Evolutionary conservation across 257 asterid species (phyloP).

Genomic region (Anisodus tanguticus): DNA sequence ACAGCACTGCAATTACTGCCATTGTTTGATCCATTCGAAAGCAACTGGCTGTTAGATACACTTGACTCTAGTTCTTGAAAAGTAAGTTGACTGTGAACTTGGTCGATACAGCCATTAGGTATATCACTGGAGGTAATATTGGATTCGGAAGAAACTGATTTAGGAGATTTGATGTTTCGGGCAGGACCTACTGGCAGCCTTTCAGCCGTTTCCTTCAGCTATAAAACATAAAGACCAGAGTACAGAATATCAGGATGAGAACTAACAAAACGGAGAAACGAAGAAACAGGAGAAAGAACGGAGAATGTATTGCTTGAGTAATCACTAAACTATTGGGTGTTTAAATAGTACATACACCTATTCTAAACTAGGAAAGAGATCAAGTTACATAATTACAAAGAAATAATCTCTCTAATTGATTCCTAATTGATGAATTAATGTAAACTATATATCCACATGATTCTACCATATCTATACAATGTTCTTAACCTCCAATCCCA

Average conservation of each 20-base stretch:
- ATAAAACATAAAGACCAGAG: conserved; percentile 27
- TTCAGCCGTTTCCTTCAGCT: conserved; percentile 99
- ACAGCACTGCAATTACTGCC: conserved; percentile 57
- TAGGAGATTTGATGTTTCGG: conserved; percentile 68
- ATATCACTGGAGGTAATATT: conserved; percentile 52
- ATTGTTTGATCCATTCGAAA: conserved; percentile 64
- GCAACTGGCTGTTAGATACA: conserved; percentile 54
- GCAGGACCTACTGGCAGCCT: conserved; percentile 92
- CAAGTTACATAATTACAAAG: too few species aligned
- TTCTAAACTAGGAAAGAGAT: too few species aligned
- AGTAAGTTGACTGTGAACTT: conserved; percentile 54
- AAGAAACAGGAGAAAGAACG: neutral
- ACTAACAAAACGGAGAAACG: conserved; percentile 12
- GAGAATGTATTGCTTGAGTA: too few species aligned
- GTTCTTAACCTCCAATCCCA: too few species aligned
- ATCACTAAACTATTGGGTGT: too few species aligned
- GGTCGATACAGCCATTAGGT: conserved; percentile 58
- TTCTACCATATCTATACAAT: too few species aligned
- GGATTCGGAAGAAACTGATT: conserved; percentile 55
- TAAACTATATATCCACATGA: too few species aligned
- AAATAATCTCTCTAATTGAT: too few species aligned
- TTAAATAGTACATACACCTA: too few species aligned
- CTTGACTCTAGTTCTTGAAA: conserved; percentile 63
- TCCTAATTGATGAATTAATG: too few species aligned
- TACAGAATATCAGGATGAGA: conserved; percentile 35